phyloP scores from a whole-genome alignment of 2,329 filamentous ascomycete genomes.

The Neobulgaria alba region DNA sequence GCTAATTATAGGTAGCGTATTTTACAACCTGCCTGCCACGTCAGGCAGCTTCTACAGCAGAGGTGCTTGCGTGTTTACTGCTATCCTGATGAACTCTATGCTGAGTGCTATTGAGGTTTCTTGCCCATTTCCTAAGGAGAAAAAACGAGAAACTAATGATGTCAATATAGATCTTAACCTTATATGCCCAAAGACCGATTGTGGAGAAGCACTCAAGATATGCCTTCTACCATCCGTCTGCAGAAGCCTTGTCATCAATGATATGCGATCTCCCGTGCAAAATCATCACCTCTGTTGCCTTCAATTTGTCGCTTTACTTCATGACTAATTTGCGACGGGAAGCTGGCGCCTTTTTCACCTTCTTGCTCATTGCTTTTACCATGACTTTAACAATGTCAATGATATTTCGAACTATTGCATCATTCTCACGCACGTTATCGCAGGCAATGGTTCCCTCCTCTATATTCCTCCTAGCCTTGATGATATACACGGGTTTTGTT shows the following conservation, averaged over 20 bases:
- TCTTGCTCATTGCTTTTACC: slow-evolving; percentile 30
- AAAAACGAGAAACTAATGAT: no score
- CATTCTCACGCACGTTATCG: slow-evolving; percentile 59
- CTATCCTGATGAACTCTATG: slow-evolving; percentile 56
- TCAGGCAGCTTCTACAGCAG: slow-evolving; percentile 50
- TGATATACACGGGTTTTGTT: slow-evolving; percentile 31
- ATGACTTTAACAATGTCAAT: slow-evolving; percentile 58
- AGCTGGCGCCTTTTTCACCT: slow-evolving; percentile 74
- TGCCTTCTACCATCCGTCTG: slow-evolving; percentile 82
- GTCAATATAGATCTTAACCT: slow-evolving; percentile 43
- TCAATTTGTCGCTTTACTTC: slow-evolving; percentile 78
- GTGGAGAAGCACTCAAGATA: slow-evolving; percentile 83
- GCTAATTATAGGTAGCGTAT: slow-evolving; percentile 52
- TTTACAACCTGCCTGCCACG: slow-evolving; percentile 46
- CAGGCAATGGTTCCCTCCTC: slow-evolving; percentile 53
- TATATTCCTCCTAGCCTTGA: slow-evolving; percentile 31
- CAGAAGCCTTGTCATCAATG: slow-evolving; percentile 80
- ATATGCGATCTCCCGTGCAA: slow-evolving; percentile 78
- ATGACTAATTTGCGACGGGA: slow-evolving; percentile 61
- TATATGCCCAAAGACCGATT: slow-evolving; percentile 80
- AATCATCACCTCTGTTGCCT: slow-evolving; percentile 60
- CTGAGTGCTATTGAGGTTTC: slow-evolving; percentile 42
- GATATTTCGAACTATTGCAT: slow-evolving; percentile 74
- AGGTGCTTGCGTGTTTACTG: slow-evolving; percentile 57
- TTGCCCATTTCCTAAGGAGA: no score